Evolutionary conservation across 2,329 filamentous ascomycete genomes (phyloP).

Genomic region (Cercospora zeina): DNA sequence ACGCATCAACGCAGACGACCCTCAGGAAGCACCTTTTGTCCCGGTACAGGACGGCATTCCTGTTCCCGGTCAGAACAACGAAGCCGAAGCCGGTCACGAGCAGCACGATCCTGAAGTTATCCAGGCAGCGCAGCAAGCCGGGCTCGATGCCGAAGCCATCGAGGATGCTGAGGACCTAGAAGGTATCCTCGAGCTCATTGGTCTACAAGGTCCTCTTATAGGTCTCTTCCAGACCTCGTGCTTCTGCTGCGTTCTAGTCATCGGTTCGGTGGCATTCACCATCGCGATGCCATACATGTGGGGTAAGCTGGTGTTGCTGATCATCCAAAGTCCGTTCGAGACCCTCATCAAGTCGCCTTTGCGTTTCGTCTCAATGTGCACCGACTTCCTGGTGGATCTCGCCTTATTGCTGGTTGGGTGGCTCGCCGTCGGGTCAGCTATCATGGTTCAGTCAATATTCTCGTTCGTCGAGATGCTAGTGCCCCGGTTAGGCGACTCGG

Average conservation of each 20-base stretch:
- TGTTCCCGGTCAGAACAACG: slow-evolving; percentile 13
- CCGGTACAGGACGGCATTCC: slow-evolving; percentile 45
- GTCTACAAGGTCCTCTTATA: slow-evolving; percentile 89
- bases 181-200: slow-evolving; percentile 91
- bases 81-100: slow-evolving; percentile 9
- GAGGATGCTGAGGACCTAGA: slow-evolving; percentile 91
- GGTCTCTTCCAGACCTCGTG: slow-evolving; percentile 92
- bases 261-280: slow-evolving; percentile 78
- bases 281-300: slow-evolving; percentile 91
- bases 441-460: slow-evolving; percentile 21
- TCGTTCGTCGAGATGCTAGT: slow-evolving; percentile 16
- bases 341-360: slow-evolving; percentile 68
- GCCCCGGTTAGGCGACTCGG: slow-evolving; percentile 18
- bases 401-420: slow-evolving; percentile 60
- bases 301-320: slow-evolving; percentile 78
- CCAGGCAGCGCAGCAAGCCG: slow-evolving; percentile 65
- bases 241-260: slow-evolving; percentile 88
- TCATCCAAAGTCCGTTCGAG: slow-evolving; percentile 74
- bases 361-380: slow-evolving; percentile 67
- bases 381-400: slow-evolving; percentile 78
- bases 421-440: slow-evolving; percentile 23
- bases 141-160: slow-evolving; percentile 70
- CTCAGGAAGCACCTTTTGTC: slow-evolving; percentile 60
- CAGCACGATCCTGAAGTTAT: slow-evolving; percentile 56
- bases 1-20: slow-evolving; percentile 60